A percentile compares a stretch with the other conserved stretches of the same genome.
phyloP scores from a whole-genome alignment of 441 rosid genomes.

The Gossypium trilobum region DNA sequence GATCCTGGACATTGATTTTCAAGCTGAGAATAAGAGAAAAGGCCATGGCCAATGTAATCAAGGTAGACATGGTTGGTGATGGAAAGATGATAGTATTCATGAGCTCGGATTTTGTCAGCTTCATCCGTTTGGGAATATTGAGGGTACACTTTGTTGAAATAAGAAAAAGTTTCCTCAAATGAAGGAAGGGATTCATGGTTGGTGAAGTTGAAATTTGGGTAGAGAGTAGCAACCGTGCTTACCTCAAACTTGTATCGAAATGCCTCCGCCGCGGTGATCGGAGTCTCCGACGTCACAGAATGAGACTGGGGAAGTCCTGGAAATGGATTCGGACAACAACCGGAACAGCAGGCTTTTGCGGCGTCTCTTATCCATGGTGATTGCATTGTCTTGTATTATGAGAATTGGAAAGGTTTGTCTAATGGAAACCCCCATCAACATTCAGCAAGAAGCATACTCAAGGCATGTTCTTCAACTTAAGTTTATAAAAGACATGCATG shows the following conservation, averaged over 20 bases:
- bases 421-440: not conserved
- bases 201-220: conserved; percentile 48
- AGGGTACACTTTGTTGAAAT: conserved; percentile 47
- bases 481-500: too few relatives aligned
- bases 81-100: conserved; percentile 58
- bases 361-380: conserved; percentile 33
- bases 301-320: conserved; percentile 26
- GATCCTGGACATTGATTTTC: conserved; percentile 10
- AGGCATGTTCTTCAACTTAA: not conserved
- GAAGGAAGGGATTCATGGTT: conserved; percentile 81
- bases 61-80: conserved; percentile 42
- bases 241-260: conserved; percentile 33
- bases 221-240: conserved; percentile 30
- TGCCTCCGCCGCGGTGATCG: conserved; percentile 33
- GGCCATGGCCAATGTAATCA: conserved; percentile 56
- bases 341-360: conserved; percentile 39
- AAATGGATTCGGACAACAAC: conserved; percentile 46
- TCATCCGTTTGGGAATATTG: conserved; percentile 39
- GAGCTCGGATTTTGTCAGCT: conserved; percentile 51
- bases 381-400: conserved; percentile 20
- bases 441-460: not conserved
- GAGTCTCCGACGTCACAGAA: conserved; percentile 13
- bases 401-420: conserved; percentile 2
- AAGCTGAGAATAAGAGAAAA: conserved; percentile 65
- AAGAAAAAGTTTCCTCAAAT: conserved; percentile 39